These are phyloP conservation scores for Sordariomycetes sp. DNA, from an alignment of 2,329 filamentous ascomycete species.

Conservation along the genomic window DNA sequence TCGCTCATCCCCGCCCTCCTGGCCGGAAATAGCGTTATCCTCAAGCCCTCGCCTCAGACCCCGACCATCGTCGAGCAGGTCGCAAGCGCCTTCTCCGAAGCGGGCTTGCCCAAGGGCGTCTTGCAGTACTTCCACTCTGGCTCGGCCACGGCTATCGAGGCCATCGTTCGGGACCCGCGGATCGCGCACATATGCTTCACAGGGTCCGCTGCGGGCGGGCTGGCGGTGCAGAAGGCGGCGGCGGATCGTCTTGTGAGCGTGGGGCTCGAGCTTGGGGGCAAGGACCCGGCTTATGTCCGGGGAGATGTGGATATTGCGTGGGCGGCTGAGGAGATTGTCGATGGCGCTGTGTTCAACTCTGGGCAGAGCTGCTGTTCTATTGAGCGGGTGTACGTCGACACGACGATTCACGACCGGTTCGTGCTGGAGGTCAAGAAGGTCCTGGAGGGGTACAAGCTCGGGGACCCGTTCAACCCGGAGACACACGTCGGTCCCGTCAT, in stretches of 20 bases:
- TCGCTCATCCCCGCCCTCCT: slow-evolving; percentile 85
- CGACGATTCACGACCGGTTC: slow-evolving; percentile 72
- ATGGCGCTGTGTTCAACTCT: slow-evolving; percentile 94
- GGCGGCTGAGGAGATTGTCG: slow-evolving; percentile 89
- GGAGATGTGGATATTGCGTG: slow-evolving; percentile 77
- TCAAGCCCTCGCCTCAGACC: slow-evolving; percentile 92
- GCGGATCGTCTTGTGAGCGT: slow-evolving; percentile 75
- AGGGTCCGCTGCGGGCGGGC: slow-evolving; percentile 76
- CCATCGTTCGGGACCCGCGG: slow-evolving; percentile 62
- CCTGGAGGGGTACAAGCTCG: slow-evolving; percentile 68
- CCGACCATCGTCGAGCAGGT: slow-evolving; percentile 84
- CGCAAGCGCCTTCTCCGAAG: slow-evolving; percentile 60
- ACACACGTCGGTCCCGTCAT: slow-evolving; percentile 85
- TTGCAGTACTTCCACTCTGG: slow-evolving; percentile 90
- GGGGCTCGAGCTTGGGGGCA: slow-evolving; percentile 84
- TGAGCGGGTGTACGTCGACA: slow-evolving; percentile 83
- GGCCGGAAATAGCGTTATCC: slow-evolving; percentile 78
- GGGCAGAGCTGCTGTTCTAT: slow-evolving; percentile 96
- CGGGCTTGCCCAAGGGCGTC: slow-evolving; percentile 71
- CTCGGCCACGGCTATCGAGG: slow-evolving; percentile 61
- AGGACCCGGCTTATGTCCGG: slow-evolving; percentile 85
- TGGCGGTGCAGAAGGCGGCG: slow-evolving; percentile 76
- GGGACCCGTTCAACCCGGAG: slow-evolving; percentile 67
- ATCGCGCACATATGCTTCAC: slow-evolving; percentile 85
- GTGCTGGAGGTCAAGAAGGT: slow-evolving; percentile 68